phyloP scores from a whole-genome alignment of 208 protist genomes.

The Trypanosoma congolense region DNA sequence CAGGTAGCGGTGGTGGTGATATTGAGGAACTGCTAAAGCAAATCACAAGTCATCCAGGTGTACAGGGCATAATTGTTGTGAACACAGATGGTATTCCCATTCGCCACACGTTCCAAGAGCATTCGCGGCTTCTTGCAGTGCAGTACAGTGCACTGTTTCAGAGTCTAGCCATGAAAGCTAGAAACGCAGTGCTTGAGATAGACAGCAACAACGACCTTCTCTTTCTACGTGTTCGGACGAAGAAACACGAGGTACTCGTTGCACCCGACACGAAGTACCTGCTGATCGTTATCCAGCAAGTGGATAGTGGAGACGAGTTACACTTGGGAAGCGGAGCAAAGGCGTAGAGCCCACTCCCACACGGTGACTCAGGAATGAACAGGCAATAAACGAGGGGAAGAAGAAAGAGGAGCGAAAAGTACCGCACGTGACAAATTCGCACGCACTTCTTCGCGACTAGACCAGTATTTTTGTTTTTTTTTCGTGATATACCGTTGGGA shows the following conservation, averaged over 20 bases:
- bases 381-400: neutral
- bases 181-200: conserved; percentile 88
- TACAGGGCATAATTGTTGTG: conserved; percentile 94
- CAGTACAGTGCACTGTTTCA: conserved; percentile 94
- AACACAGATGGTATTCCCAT: conserved; percentile 94
- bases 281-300: conserved; percentile 86
- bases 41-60: conserved; percentile 91
- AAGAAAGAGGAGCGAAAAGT: neutral
- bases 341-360: conserved; percentile 11
- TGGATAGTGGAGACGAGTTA: conserved; percentile 32
- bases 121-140: conserved; percentile 78
- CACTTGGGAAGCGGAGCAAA: conserved; percentile 9
- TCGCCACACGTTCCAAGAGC: conserved; percentile 89
- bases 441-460: neutral
- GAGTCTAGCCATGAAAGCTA: conserved; percentile 89
- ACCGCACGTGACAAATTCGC: neutral
- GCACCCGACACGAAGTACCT: conserved; percentile 92
- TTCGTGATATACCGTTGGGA: too few relatives aligned
- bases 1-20: conserved; percentile 61
- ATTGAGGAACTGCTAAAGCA: conserved; percentile 97
- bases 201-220: conserved; percentile 94
- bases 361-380: neutral
- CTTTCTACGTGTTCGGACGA: conserved; percentile 91
- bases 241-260: conserved; percentile 96
- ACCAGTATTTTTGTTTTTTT: too few relatives aligned